Percentiles rank a stretch among this genome's conserved stretches.
Evolutionary conservation across 768 basidiomycete genomes (phyloP).

Genomic region (Macrocybe gigantea): DNA sequence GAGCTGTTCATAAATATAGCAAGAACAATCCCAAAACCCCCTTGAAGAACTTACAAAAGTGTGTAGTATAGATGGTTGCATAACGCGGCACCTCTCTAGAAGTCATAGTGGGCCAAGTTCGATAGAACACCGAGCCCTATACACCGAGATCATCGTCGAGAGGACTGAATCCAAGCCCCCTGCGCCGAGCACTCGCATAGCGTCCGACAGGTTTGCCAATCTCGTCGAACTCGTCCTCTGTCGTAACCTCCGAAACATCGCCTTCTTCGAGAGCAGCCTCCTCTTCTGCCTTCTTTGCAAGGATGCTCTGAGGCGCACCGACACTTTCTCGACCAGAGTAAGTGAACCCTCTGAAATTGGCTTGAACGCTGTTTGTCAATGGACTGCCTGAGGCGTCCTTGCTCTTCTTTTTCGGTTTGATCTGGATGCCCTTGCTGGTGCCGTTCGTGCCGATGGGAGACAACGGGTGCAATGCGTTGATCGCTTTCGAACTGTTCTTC

Average conservation of each 20-base stretch:
- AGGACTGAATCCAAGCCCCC: constrained; percentile 36
- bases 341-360: constrained; percentile 95
- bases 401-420: constrained; percentile 42
- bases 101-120: no score
- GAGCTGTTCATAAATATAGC: no score
- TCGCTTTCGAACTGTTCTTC: constrained; percentile 5
- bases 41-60: no score
- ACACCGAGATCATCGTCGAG: constrained; percentile 33
- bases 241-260: constrained; percentile 41
- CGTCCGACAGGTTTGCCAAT: constrained; percentile 58
- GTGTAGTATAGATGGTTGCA: no score
- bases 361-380: constrained; percentile 88
- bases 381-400: constrained; percentile 52
- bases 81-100: no score
- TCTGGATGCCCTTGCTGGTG: constrained; percentile 43
- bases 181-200: constrained; percentile 54
- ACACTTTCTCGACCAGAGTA: constrained; percentile 74
- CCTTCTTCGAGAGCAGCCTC: constrained; percentile 51
- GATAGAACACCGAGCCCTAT: constrained; percentile 3
- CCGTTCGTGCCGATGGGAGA: constrained; percentile 10
- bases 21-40: no score
- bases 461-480: constrained; percentile 5
- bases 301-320: constrained; percentile 34
- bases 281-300: constrained; percentile 41
- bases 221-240: constrained; percentile 78